Percentiles rank a stretch among this genome's conserved stretches.
These are phyloP conservation scores for Cucurbita maxima DNA, from an alignment of 306 rosid species.

Conservation along the genomic window DNA sequence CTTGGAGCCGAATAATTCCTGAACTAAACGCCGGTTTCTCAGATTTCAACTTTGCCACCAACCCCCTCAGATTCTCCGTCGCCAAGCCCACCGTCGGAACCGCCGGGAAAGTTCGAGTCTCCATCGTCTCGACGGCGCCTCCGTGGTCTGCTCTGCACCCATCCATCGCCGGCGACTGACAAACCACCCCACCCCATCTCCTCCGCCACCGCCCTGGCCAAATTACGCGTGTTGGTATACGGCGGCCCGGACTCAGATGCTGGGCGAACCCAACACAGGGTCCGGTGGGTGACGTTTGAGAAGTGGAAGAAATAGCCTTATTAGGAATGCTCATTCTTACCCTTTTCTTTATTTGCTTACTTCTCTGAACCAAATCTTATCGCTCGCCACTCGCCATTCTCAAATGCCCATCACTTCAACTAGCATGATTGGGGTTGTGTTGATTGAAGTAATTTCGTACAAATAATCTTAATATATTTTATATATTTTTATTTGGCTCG, in stretches of 20 bases:
- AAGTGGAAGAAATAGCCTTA: not conserved
- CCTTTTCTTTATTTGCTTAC: not conserved
- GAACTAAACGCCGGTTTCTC: conserved; percentile 43
- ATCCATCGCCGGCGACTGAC: conserved; percentile 53
- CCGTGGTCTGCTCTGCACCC: conserved; percentile 36
- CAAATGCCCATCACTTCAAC: not conserved
- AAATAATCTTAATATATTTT: no score
- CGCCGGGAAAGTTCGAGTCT: conserved; percentile 33
- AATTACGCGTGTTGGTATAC: not conserved
- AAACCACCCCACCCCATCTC: not conserved
- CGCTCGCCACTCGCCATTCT: not conserved
- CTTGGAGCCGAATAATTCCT: conserved; percentile 61
- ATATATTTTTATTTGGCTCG: no score
- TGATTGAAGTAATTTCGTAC: no score
- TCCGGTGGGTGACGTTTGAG: not conserved
- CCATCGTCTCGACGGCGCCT: conserved; percentile 36
- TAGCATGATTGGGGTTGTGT: no score
- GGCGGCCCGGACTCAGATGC: not conserved
- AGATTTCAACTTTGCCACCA: conserved; percentile 34
- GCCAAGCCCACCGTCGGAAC: conserved; percentile 50
- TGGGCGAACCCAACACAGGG: not conserved
- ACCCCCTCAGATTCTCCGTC: conserved; percentile 35
- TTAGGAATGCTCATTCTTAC: not conserved
- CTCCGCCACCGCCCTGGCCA: not conserved
- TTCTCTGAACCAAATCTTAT: not conserved